Evolutionary conservation across 352 stramenopile genomes (phyloP), one percentile per base, ranked within the genome.

Genomic region (Phytophthora chlamydospora): DNA sequence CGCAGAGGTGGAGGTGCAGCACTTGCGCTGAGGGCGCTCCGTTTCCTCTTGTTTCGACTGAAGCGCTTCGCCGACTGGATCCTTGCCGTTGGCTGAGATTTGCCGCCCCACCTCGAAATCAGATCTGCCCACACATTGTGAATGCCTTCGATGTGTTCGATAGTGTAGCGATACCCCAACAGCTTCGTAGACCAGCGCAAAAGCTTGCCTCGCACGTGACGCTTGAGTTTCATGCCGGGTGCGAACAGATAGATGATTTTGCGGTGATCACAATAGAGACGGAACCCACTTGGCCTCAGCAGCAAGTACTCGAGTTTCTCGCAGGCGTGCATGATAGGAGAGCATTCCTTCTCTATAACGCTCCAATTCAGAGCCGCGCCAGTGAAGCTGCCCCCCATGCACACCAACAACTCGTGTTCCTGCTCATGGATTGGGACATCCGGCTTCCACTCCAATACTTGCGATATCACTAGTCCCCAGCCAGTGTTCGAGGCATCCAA

Each of bases 131-230:
- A 55, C 0, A 62, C 54, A 4, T 55, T 62, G 19, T 46, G 9
- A 17, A 36, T 34, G 8, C 33, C 47, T 21, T 54, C 47, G 6
- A 62, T 62, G 21, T 62, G 54, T n/a, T 55, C 40, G 13, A 62
- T 48, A 10, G 43, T 39, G 24, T 55, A 62, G 0, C 54, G 9
- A 27, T 53, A 53, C 32, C 54, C 47, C 3, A 54, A 7, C 2
- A 54, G 31, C 10, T 34, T 57, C 0, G 27, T 57, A 17, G 48
- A 47, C 48, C 48, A 47, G 2, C 48, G 48, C 21, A 57, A 38
- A 2, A 38, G 10, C 17, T 57, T 57, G 14, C 24, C 21, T 7
- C 48, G 21, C 1, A 47, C 35, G n/a, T 45, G 21, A 4, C 21
- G 9, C 19, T 61, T 50, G 0, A 59, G 16, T 9, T 59, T 6